Evolutionary conservation across 768 basidiomycete genomes (phyloP).

Genomic region (Russula emetica): DNA sequence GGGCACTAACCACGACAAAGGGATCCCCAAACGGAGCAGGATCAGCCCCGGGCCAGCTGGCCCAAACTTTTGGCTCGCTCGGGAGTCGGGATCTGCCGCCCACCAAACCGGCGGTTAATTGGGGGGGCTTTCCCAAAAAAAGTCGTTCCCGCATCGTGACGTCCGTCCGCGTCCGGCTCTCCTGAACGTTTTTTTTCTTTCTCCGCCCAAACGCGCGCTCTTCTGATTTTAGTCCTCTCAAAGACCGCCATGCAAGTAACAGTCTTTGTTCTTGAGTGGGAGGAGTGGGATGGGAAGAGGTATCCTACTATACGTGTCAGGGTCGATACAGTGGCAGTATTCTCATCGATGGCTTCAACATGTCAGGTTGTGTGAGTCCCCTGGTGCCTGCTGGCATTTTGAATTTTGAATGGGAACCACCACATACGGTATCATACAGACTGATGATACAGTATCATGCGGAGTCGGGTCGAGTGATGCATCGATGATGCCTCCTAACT

Average conservation of each 20-base stretch:
- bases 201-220: background rate
- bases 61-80: background rate
- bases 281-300: too few relatives aligned
- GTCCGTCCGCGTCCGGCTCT: too few relatives aligned
- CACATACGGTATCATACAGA: background rate
- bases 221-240: background rate
- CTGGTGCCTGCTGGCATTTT: background rate
- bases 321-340: too few relatives aligned
- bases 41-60: background rate
- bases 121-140: too few relatives aligned
- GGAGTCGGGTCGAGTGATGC: too few relatives aligned
- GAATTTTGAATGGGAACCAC: background rate
- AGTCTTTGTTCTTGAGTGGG: too few relatives aligned
- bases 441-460: too few relatives aligned
- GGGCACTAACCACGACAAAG: conserved; percentile 9
- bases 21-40: conserved; percentile 15
- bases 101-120: background rate
- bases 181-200: too few relatives aligned
- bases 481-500: background rate
- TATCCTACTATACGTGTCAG: too few relatives aligned
- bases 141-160: background rate
- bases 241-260: background rate
- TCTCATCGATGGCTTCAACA: too few relatives aligned
- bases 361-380: background rate
- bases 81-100: background rate